Evolutionary conservation across 805 yeast species (phyloP).

Genomic region (Saccharomycopsis fodiens): DNA sequence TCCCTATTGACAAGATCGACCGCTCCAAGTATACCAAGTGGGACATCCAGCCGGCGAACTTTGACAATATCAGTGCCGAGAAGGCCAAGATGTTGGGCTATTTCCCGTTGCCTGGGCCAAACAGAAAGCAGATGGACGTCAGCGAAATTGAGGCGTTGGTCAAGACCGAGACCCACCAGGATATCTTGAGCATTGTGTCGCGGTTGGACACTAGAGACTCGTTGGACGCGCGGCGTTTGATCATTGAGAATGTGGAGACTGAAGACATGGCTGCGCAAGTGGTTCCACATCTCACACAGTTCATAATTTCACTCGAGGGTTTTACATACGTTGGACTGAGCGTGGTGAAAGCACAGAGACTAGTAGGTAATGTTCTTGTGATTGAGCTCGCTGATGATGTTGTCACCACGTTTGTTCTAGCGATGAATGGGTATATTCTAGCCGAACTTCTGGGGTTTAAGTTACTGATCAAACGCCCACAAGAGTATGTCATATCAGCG

Average conservation of each 20-base stretch:
- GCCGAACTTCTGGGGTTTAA: constrained; percentile 18
- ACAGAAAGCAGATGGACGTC: constrained; percentile 29
- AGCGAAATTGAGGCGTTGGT: constrained; percentile 9
- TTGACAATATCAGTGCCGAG: constrained; percentile 66
- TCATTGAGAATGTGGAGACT: constrained; percentile 19
- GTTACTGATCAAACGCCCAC: constrained; percentile 35
- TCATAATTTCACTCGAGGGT: constrained; percentile 35
- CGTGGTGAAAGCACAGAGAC: constrained; percentile 27
- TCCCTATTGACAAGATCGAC: constrained; percentile 44
- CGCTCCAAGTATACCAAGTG: constrained; percentile 46
- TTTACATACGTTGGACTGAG: constrained; percentile 32
- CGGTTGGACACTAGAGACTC: constrained; percentile 26
- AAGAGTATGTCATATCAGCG: constrained; percentile 35
- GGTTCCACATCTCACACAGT: constrained; percentile 38
- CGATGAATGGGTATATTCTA: constrained; percentile 22
- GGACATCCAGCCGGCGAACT: constrained; percentile 68
- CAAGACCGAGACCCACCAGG: constrained; percentile 10
- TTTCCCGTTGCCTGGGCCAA: constrained; percentile 63
- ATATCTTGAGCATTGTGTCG: constrained; percentile 22
- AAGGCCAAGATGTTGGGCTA: constrained; percentile 73
- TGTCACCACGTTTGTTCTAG: constrained; percentile 47
- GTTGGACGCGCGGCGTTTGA: constrained; percentile 23
- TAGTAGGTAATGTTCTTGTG: constrained; percentile 33
- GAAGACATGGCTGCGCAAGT: constrained; percentile 28
- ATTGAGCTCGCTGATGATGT: constrained; percentile 44